phyloP scores from a whole-genome alignment of 345 rosid species.

The Conringia planisiliqua region DNA sequence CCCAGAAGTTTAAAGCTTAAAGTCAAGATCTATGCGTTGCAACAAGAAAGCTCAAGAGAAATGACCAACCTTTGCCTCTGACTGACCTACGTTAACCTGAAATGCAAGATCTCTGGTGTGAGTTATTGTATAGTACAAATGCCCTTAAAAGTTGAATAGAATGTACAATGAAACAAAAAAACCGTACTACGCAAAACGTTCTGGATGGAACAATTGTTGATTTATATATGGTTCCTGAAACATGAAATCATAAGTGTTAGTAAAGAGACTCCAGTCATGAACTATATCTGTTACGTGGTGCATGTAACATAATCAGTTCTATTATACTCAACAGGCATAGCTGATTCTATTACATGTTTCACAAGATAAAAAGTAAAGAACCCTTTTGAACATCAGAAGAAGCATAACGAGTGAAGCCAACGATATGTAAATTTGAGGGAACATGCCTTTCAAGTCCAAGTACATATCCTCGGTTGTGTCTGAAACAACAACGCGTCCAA shows the following conservation, averaged over 20 bases:
- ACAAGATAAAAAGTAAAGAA: background rate
- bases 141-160: background rate
- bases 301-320: background rate
- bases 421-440: background rate
- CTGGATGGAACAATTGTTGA: slow-evolving; percentile 83
- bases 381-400: background rate
- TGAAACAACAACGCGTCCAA: slow-evolving; percentile 76
- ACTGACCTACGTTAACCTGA: slow-evolving; percentile 87
- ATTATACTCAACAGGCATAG: background rate
- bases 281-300: background rate
- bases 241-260: slow-evolving; percentile 26
- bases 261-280: background rate
- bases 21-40: background rate
- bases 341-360: background rate
- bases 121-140: background rate
- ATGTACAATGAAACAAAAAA: slow-evolving; percentile 6
- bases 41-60: slow-evolving; percentile 5
- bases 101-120: slow-evolving; percentile 3
- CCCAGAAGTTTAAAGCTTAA: background rate
- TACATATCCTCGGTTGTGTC: slow-evolving; percentile 64
- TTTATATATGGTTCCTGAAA: slow-evolving; percentile 89
- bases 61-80: slow-evolving; percentile 82
- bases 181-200: slow-evolving; percentile 83
- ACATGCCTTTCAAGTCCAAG: slow-evolving; percentile 83
- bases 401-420: background rate